Evolutionary conservation across 805 yeast genomes (phyloP).

Genomic region (Lachancea fermentati): DNA sequence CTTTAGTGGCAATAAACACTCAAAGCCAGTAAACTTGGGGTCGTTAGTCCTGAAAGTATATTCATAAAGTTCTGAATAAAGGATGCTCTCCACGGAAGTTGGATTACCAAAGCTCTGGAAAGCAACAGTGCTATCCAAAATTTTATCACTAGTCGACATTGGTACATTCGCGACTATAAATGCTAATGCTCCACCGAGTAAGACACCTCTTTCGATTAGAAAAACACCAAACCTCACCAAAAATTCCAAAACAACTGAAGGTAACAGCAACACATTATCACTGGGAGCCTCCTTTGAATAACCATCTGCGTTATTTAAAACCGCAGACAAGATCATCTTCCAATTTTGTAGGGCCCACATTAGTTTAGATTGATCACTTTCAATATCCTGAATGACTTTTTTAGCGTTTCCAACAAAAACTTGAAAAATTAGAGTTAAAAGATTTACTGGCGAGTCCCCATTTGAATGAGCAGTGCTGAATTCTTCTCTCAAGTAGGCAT

Average conservation of each 20-base stretch:
- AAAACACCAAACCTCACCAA: slow-evolving; percentile 48
- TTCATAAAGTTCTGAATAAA: slow-evolving; percentile 70
- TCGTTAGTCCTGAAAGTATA: slow-evolving; percentile 35
- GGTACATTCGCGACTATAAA: slow-evolving; percentile 45
- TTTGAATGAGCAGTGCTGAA: slow-evolving; percentile 41
- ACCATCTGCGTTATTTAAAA: slow-evolving; percentile 31
- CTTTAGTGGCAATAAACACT: slow-evolving; percentile 56
- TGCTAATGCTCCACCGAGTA: slow-evolving; percentile 40
- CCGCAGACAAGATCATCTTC: slow-evolving; percentile 42
- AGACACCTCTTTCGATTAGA: slow-evolving; percentile 32
- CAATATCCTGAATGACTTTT: slow-evolving; percentile 46
- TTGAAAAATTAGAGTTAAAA: slow-evolving; percentile 54
- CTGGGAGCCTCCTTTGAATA: not conserved
- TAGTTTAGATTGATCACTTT: slow-evolving; percentile 35
- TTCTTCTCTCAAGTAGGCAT: slow-evolving; percentile 49
- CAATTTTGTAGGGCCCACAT: slow-evolving; percentile 49
- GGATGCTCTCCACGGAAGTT: slow-evolving; percentile 38
- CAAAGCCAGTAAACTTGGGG: slow-evolving; percentile 33
- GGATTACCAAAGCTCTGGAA: slow-evolving; percentile 40
- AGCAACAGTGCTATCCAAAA: slow-evolving; percentile 28
- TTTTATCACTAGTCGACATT: slow-evolving; percentile 30
- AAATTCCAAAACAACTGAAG: slow-evolving; percentile 35
- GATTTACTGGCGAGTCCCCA: slow-evolving; percentile 38
- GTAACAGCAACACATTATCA: slow-evolving; percentile 14
- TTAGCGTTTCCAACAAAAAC: slow-evolving; percentile 57